Evolutionary conservation across 2,329 filamentous ascomycete genomes (phyloP).

Genomic region (Cercospora nicotianae): DNA sequence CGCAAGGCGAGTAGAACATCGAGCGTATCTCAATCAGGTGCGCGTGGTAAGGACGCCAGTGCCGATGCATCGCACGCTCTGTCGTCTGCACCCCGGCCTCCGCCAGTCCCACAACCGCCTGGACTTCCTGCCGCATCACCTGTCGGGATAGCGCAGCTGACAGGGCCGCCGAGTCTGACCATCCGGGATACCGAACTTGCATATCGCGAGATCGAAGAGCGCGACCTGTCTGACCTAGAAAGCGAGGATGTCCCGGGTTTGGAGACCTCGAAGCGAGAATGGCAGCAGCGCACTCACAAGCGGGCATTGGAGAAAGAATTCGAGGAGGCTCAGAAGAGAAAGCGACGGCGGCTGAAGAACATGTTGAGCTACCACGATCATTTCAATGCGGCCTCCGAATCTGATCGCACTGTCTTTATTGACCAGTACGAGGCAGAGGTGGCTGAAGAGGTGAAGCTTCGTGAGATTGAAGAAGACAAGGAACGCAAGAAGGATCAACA

Average conservation of each 20-base stretch:
- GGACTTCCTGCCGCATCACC: constrained; percentile 5
- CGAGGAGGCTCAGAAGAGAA: constrained; percentile 63
- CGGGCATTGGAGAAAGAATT: constrained; percentile 66
- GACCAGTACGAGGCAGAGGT: constrained; percentile 77
- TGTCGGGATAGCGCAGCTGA: constrained; percentile 28
- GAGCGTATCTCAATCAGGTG: constrained; percentile 30
- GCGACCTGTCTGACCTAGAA: constrained; percentile 63
- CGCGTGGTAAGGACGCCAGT: constrained; percentile 15
- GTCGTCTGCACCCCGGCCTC: constrained; percentile 11
- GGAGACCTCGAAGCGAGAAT: constrained; percentile 55
- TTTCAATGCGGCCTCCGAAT: constrained; percentile 66
- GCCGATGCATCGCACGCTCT: constrained; percentile 1
- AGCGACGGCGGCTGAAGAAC: constrained; percentile 62
- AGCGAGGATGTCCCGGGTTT: constrained; percentile 53
- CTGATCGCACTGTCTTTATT: constrained; percentile 74
- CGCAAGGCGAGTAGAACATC: constrained; percentile 34
- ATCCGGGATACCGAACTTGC: constrained; percentile 58
- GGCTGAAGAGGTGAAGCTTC: constrained; percentile 80
- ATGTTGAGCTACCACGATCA: constrained; percentile 58
- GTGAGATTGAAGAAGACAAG: constrained; percentile 90
- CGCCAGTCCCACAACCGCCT: constrained; percentile 8
- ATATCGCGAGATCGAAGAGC: constrained; percentile 61
- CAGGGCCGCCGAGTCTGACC: constrained; percentile 40
- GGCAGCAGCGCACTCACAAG: constrained; percentile 59
- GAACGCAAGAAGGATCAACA: constrained; percentile 99